phyloP scores from a whole-genome alignment of 331 rosid species.

The Erythrophleum ivorense region DNA sequence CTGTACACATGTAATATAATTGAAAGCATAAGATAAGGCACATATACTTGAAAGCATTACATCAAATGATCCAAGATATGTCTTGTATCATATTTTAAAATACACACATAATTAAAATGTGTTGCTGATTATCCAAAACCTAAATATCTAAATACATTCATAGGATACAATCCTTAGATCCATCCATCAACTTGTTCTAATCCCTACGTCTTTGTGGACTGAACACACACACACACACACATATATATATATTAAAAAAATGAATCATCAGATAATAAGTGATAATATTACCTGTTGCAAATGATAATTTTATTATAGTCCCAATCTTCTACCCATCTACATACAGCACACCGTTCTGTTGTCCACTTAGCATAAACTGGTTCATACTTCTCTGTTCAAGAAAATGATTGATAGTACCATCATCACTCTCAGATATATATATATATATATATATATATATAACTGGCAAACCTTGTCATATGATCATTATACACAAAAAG shows the following conservation, averaged over 20 bases:
- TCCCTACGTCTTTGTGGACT: constrained; percentile 17
- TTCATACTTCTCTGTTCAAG: constrained; percentile 84
- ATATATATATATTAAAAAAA: neutral
- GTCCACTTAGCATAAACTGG: constrained; percentile 98
- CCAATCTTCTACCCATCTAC: constrained; percentile 99
- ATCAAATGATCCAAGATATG: neutral
- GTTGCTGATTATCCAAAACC: constrained; percentile 5
- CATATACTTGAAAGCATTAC: constrained; percentile 1
- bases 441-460: constrained; percentile 41
- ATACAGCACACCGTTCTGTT: constrained; percentile 98
- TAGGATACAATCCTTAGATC: constrained; percentile 12
- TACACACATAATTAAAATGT: constrained; percentile 11
- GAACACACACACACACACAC: neutral
- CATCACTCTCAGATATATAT: constrained; percentile 35
- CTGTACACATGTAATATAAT: neutral
- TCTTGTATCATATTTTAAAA: constrained; percentile 22
- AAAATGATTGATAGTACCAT: constrained; percentile 33
- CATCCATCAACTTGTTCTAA: constrained; percentile 27
- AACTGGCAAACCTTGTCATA: constrained; percentile 18
- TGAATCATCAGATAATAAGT: constrained; percentile 17
- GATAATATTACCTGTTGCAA: constrained; percentile 75
- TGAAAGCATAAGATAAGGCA: constrained; percentile 20
- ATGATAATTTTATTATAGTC: constrained; percentile 98
- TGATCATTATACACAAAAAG: constrained; percentile 26
- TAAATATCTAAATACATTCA: constrained; percentile 19